A percentile compares a stretch with the other conserved stretches of the same genome.
Evolutionary conservation across 805 yeast genomes (phyloP).

Genomic region (Kurtzmaniella fragi): DNA sequence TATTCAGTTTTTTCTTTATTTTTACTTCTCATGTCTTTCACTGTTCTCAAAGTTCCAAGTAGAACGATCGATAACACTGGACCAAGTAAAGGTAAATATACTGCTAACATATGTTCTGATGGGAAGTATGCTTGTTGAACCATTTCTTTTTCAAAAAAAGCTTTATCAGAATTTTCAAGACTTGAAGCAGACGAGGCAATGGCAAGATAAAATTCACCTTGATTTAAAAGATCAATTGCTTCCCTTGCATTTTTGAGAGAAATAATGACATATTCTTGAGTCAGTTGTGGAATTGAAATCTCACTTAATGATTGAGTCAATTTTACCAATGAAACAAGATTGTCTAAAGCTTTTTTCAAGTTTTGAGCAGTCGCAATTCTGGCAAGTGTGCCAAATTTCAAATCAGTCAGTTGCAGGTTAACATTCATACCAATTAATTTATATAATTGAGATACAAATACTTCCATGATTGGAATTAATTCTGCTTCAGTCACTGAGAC

Average conservation of each 20-base stretch:
- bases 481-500: constrained; percentile 35
- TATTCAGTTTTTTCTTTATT: constrained; percentile 15
- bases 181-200: constrained; percentile 48
- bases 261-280: constrained; percentile 49
- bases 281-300: constrained; percentile 78
- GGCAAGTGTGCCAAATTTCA: constrained; percentile 61
- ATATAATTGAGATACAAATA: constrained; percentile 71
- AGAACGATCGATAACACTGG: constrained; percentile 68
- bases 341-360: constrained; percentile 57
- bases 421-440: constrained; percentile 66
- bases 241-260: constrained; percentile 41
- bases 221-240: constrained; percentile 28
- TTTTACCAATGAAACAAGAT: constrained; percentile 66
- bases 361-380: constrained; percentile 57
- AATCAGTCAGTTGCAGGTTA: constrained; percentile 51
- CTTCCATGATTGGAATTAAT: constrained; percentile 55
- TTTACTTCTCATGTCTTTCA: constrained; percentile 32
- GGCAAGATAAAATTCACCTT: constrained; percentile 22
- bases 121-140: constrained; percentile 94
- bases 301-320: constrained; percentile 64
- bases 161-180: constrained; percentile 56
- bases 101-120: constrained; percentile 92
- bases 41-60: constrained; percentile 45
- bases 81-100: constrained; percentile 84
- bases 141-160: constrained; percentile 93